These are phyloP conservation scores for Pseudopyrenochaeta lycopersici DNA, from an alignment of 2,329 filamentous ascomycete species.

Conservation along the genomic window DNA sequence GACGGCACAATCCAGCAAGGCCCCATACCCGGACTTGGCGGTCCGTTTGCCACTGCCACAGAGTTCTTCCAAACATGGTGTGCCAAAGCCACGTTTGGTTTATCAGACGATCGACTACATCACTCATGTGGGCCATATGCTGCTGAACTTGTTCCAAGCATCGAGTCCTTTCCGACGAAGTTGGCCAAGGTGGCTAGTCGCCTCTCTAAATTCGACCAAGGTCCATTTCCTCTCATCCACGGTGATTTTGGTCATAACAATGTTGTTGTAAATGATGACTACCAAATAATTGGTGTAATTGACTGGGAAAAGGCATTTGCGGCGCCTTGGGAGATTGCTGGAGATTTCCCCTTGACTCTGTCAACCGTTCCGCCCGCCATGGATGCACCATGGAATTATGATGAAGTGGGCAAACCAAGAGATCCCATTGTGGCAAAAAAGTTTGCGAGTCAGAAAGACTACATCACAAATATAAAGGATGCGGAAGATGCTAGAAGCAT, in stretches of 20 bases:
- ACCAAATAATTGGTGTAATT: too few relatives aligned
- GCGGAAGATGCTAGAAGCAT: too few relatives aligned
- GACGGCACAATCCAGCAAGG: background rate
- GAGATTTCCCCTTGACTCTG: slow-evolving; percentile 1
- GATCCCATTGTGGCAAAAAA: too few relatives aligned
- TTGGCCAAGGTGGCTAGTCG: background rate
- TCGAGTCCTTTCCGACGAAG: background rate
- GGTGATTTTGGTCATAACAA: too few relatives aligned
- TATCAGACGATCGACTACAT: too few relatives aligned
- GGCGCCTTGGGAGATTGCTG: background rate
- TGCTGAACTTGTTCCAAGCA: background rate
- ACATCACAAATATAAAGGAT: too few relatives aligned
- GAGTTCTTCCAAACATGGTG: too few relatives aligned
- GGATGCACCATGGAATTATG: background rate
- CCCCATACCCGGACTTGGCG: background rate
- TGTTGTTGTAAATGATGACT: too few relatives aligned
- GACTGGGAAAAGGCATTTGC: background rate
- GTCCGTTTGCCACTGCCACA: background rate
- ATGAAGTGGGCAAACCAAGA: too few relatives aligned
- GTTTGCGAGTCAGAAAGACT: too few relatives aligned
- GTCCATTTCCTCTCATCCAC: background rate
- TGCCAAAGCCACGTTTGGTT: too few relatives aligned
- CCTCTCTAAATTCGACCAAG: background rate
- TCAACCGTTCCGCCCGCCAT: background rate
- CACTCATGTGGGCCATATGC: background rate